Base-by-base conservation (phyloP, 352 stramenopile genomes). In the Pythium apleroticum region DNA sequence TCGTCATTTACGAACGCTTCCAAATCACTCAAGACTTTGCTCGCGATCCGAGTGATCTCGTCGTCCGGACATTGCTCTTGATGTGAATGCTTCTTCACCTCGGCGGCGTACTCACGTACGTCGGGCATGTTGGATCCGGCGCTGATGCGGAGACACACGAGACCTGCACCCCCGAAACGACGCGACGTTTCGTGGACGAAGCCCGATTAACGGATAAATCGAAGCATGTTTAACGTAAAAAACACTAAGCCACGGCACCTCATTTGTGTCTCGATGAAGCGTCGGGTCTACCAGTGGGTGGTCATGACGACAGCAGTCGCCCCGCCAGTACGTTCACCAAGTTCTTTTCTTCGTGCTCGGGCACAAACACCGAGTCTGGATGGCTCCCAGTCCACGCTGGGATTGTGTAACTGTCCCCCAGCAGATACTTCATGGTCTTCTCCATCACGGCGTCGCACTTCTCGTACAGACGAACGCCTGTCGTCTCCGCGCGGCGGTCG, bases 301-400 rank as follows among this genome's bases (percentile, higher is more conserved):
- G 8, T 19, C 54, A 71, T 73, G 69, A 89, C 20, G 78, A 73
- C 15, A 84, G 39, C 22, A 89, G 54, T 0, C 77, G 66, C 0
- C 85, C 85, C n/a, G 81, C 84, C 3, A 94, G 74, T 9, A 94
- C 83, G 61, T 94, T 92, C 20, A 92, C 80, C 33, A 94, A 75
- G 63, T 80, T 88, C 61, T 75, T 76, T 25, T 86, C 84, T 69
- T 91, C 83, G 52, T 90, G 75, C 60, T 92, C 85, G 6, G 81
- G 84, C 19, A 82, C 70, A 77, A 92, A 92, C 25, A 89, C 72
- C 6, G 68, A 76, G 8, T 71, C 76, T 15, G 82, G 58, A 60
- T 94, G 85, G 35, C 81, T 52, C 5, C 85, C 85, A 10, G 59
- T 61, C 85, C 85, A 94, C 57, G 52, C 52, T 0, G 83, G 85